These are phyloP conservation scores for Omphalotus olearius DNA, from an alignment of 1,284 basidiomycete species.

Conservation along the genomic window DNA sequence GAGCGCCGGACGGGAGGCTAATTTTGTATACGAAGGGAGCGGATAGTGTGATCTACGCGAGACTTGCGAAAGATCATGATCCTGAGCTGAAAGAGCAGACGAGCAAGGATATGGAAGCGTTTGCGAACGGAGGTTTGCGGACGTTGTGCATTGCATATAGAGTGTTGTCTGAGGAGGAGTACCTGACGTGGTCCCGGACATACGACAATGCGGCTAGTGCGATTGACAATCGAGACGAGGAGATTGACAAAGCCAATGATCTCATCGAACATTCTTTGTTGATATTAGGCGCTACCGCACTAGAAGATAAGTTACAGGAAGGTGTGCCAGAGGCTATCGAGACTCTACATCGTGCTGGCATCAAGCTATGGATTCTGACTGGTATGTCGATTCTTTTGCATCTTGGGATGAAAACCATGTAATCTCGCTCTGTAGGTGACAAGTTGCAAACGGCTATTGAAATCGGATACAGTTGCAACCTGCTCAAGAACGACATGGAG, in stretches of 20 bases:
- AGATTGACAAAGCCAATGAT: slow-evolving; percentile 86
- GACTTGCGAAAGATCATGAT: slow-evolving; percentile 76
- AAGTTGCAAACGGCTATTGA: slow-evolving; percentile 98
- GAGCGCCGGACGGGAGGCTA: slow-evolving; percentile 78
- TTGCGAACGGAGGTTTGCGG: slow-evolving; percentile 89
- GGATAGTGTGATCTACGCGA: slow-evolving; percentile 90
- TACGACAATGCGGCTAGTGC: slow-evolving; percentile 82
- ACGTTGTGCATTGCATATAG: slow-evolving; percentile 90
- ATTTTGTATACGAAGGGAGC: slow-evolving; percentile 95
- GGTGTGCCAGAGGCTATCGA: slow-evolving; percentile 97
- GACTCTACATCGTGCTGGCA: slow-evolving; percentile 86
- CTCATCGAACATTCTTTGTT: slow-evolving; percentile 77
- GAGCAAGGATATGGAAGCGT: slow-evolving; percentile 83
- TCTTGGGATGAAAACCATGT: neutral
- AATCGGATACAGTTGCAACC: slow-evolving; percentile 89
- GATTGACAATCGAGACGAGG: slow-evolving; percentile 80
- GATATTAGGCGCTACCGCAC: slow-evolving; percentile 90
- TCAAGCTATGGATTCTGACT: slow-evolving; percentile 96
- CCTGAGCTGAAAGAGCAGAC: slow-evolving; percentile 73
- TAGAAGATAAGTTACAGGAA: slow-evolving; percentile 96
- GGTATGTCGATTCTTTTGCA: slow-evolving; percentile 39
- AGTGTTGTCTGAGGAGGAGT: slow-evolving; percentile 81
- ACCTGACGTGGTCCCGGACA: slow-evolving; percentile 72
- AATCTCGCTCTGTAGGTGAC: slow-evolving; percentile 54
- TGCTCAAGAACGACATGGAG: slow-evolving; percentile 90